These are phyloP conservation scores for Cudoniella acicularis DNA, from an alignment of 495 filamentous ascomycete species.

Conservation along the genomic window DNA sequence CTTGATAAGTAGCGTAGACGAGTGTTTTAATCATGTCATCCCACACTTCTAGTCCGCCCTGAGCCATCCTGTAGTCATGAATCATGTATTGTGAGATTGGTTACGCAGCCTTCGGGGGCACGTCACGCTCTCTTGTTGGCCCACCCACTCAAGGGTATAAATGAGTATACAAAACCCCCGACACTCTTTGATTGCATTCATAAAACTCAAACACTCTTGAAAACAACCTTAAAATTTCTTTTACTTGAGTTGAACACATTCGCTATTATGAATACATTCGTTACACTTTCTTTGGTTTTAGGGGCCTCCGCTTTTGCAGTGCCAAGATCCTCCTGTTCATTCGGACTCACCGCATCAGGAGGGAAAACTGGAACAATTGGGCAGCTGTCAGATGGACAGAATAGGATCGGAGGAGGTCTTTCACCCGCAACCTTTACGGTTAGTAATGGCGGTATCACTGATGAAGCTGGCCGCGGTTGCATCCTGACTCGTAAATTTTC, in stretches of 20 bases:
- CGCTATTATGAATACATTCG: slow-evolving; percentile 9
- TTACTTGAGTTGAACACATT: neutral
- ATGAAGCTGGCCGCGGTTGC: slow-evolving; percentile 51
- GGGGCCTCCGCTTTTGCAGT: slow-evolving; percentile 14
- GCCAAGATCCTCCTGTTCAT: slow-evolving; percentile 38
- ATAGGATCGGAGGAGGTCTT: slow-evolving; percentile 44
- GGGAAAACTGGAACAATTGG: slow-evolving; percentile 43
- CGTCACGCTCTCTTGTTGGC: neutral
- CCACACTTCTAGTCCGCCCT: neutral
- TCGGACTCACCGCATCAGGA: slow-evolving; percentile 43
- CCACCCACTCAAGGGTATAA: neutral
- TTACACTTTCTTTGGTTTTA: slow-evolving; percentile 3
- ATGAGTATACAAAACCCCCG: neutral
- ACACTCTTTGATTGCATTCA: neutral
- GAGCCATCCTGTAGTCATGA: neutral
- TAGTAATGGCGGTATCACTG: slow-evolving; percentile 45
- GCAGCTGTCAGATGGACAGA: slow-evolving; percentile 53
- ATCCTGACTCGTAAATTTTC: slow-evolving; percentile 49
- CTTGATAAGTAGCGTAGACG: neutral
- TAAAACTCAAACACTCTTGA: neutral
- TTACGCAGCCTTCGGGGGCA: neutral
- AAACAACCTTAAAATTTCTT: neutral
- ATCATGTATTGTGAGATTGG: neutral
- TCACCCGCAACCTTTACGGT: slow-evolving; percentile 42
- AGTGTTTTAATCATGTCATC: neutral